A percentile compares a stretch with the other conserved stretches of the same genome.
These are phyloP conservation scores for Lactarius sanguifluus DNA, from an alignment of 768 basidiomycete species.

Conservation along the genomic window DNA sequence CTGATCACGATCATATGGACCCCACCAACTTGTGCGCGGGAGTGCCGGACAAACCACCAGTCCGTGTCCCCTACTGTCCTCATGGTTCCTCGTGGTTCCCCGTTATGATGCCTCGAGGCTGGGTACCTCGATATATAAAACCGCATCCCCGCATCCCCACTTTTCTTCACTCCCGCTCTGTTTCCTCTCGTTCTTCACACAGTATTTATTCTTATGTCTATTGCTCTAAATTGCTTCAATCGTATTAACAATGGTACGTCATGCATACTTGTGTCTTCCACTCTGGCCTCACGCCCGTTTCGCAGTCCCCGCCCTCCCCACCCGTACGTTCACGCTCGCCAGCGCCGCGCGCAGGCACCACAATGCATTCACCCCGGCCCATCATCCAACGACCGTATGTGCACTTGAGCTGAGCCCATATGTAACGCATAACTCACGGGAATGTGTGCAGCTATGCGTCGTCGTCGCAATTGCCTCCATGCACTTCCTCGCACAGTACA, in stretches of 20 bases:
- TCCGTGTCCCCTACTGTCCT: conserved; percentile 4
- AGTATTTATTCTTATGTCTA: conserved; percentile 21
- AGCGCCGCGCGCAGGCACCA: conserved; percentile 13
- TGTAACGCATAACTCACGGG: background rate
- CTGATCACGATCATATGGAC: background rate
- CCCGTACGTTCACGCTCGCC: conserved; percentile 21
- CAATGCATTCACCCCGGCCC: background rate
- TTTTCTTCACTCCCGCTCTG: background rate
- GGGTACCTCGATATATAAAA: conserved; percentile 2
- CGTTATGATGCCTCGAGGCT: conserved; percentile 6
- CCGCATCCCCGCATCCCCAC: conserved; percentile 7
- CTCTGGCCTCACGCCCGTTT: background rate
- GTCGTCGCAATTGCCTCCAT: conserved; percentile 8
- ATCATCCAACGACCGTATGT: conserved; percentile 20
- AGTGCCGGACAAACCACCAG: background rate
- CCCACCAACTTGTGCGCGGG: too few species aligned
- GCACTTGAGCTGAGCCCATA: background rate
- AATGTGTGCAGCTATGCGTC: background rate
- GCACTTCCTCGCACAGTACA: conserved; percentile 4
- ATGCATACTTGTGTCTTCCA: background rate
- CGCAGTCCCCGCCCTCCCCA: conserved; percentile 15
- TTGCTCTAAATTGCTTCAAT: background rate
- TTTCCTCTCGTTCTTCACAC: background rate
- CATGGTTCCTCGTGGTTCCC: conserved; percentile 11
- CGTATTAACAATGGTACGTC: conserved; percentile 17